Conservation (phyloP, 805 yeast species). For the Kuraishia hungarica region DNA sequence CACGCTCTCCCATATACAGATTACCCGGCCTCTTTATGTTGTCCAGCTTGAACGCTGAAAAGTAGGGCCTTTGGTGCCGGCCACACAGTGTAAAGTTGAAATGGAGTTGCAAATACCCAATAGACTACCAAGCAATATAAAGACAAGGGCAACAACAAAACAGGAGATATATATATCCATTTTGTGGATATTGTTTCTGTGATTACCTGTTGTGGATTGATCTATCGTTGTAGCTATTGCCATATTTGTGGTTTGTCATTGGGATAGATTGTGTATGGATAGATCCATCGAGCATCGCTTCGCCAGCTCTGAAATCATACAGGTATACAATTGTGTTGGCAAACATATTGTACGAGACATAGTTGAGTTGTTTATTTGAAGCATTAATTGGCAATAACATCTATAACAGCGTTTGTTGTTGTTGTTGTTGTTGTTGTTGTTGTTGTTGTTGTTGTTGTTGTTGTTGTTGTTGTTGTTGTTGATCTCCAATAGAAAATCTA, state of each 20-base stretch:
- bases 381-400: not conserved
- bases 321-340: not conserved
- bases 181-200: not conserved
- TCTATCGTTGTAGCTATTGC: not conserved
- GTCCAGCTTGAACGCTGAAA: not conserved
- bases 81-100: not conserved
- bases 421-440: not conserved
- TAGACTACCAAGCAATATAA: not conserved
- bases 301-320: not conserved
- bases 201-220: not conserved
- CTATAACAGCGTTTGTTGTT: not conserved
- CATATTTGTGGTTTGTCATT: not conserved
- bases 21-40: slow-evolving; percentile 2
- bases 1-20: not conserved
- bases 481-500: too few species aligned
- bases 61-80: not conserved
- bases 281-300: not conserved
- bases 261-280: not conserved
- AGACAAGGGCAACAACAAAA: not conserved
- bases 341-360: not conserved
- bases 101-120: not conserved
- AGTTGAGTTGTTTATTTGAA: not conserved
- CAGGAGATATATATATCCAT: not conserved
- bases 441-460: too few species aligned
- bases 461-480: too few species aligned